A percentile compares a stretch with the other conserved stretches of the same genome.
Evolutionary conservation across 768 basidiomycete genomes (phyloP).

Genomic region (Tulasnella sp.): DNA sequence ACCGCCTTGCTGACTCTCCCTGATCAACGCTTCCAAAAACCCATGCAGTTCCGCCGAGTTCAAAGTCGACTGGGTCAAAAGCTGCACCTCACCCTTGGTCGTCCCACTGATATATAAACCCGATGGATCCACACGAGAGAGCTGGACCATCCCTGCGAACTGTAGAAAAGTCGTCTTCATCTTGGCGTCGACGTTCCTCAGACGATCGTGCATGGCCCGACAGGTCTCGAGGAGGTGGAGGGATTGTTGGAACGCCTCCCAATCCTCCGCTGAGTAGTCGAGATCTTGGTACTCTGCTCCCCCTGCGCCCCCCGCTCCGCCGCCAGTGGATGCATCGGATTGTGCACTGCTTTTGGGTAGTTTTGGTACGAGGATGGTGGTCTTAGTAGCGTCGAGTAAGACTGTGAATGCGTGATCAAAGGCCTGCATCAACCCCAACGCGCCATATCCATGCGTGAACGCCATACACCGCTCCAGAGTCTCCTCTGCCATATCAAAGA

Average conservation of each 20-base stretch:
- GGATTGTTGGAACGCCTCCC: slow-evolving; percentile 72
- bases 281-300: slow-evolving; percentile 48
- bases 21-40: slow-evolving; percentile 36
- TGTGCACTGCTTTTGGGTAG: slow-evolving; percentile 25
- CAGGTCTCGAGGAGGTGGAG: slow-evolving; percentile 78
- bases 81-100: slow-evolving; percentile 50
- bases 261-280: slow-evolving; percentile 84
- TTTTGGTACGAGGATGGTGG: slow-evolving; percentile 13
- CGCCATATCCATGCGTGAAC: slow-evolving; percentile 87
- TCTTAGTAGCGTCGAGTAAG: slow-evolving; percentile 39
- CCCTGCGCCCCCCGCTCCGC: slow-evolving; percentile 27
- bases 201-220: slow-evolving; percentile 55
- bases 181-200: slow-evolving; percentile 57
- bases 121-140: slow-evolving; percentile 42
- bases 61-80: slow-evolving; percentile 74
- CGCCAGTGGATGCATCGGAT: no score
- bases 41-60: slow-evolving; percentile 67
- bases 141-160: slow-evolving; percentile 47
- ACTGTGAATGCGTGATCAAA: slow-evolving; percentile 58
- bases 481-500: slow-evolving; percentile 70
- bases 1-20: slow-evolving; percentile 13
- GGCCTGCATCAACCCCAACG: slow-evolving; percentile 57
- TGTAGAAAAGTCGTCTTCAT: slow-evolving; percentile 48
- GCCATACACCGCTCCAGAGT: slow-evolving; percentile 59
- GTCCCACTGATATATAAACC: slow-evolving; percentile 46